phyloP scores from a whole-genome alignment of 225 moss, liverwort and hornwort species.

The Marchantia polymorpha region DNA sequence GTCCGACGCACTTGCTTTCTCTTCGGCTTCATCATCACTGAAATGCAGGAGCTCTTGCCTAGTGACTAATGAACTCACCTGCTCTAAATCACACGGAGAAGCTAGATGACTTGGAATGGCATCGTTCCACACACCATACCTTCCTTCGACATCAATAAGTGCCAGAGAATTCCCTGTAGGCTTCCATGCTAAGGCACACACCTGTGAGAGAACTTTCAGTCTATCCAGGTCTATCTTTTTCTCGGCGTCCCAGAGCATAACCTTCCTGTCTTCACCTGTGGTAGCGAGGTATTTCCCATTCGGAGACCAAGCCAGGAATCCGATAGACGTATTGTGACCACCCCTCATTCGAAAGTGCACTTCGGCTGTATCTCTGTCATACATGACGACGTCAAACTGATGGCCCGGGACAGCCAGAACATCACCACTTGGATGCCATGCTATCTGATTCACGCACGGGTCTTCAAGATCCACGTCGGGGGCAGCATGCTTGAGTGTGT shows the following conservation, averaged over 20 bases:
- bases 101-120: conserved; percentile 42
- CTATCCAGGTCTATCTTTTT: conserved; percentile 40
- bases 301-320: conserved; percentile 49
- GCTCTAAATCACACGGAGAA: conserved; percentile 39
- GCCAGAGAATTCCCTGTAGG: conserved; percentile 49
- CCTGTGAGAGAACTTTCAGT: conserved; percentile 33
- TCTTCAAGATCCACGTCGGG: conserved; percentile 40
- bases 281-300: conserved; percentile 57
- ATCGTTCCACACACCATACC: conserved; percentile 43
- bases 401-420: conserved; percentile 50
- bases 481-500: conserved; percentile 43
- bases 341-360: conserved; percentile 37
- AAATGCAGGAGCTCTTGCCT: conserved; percentile 41
- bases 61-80: conserved; percentile 25
- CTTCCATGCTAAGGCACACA: conserved; percentile 38
- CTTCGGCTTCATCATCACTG: conserved; percentile 32
- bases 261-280: conserved; percentile 41
- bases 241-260: conserved; percentile 50
- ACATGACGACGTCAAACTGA: conserved; percentile 50
- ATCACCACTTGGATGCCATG: conserved; percentile 48
- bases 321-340: conserved; percentile 40
- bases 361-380: conserved; percentile 49
- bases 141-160: conserved; percentile 41
- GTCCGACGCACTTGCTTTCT: conserved; percentile 23
- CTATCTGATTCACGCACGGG: conserved; percentile 39